Base-by-base conservation (phyloP, 163 green algal genomes). In the Prototheca wickerhamii region DNA sequence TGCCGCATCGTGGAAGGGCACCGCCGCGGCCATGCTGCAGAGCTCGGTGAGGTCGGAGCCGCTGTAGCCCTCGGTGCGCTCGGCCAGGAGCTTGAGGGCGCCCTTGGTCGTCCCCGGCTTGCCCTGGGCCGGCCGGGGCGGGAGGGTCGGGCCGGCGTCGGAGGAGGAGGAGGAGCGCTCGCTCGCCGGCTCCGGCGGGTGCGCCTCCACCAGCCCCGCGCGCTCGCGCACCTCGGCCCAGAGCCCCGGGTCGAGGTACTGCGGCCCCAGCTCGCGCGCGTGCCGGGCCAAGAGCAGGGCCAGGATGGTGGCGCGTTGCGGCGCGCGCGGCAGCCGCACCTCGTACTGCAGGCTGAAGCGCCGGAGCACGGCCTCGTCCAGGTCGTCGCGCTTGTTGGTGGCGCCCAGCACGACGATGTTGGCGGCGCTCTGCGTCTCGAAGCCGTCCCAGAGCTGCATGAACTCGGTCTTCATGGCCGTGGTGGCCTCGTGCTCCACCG, bases 301-400 rank as follows among this genome's bases (percentile, higher is more conserved):
- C 58, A 94, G 62, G 60, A 94, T 95, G 23, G 68, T 64, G 40
- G 71, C 60, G 2, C 87, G 80, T 71, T 88, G 77, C 12, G 20
- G 31, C 5, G 28, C 8, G 23, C 75, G 35, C 17, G 87, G 87
- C 61, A 92, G 75, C 21, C 49, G 23, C 59, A 79, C 79, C 72
- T 89, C 81, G 52, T 89, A 89, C 75, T 88, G 82, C 37, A 87
- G 77, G 25, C 67, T 79, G 71, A 90, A 93, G 50, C 87, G 75
- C 26, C 87, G 72, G 46, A 92, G 76, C 42, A 95, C 85, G 0
- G 87, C 87, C 33, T 90, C 82, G 69, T 95, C 87, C 35, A 95
- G 78, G 57, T 82, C 79, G 57, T 75, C 79, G 4, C 79, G 81
- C 43, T 86, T 76, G 74, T 91, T 93, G 46, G 84, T 91, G 32